These are phyloP conservation scores for Globisporangium barbulae DNA, from an alignment of 352 stramenopile species.

Conservation along the genomic window DNA sequence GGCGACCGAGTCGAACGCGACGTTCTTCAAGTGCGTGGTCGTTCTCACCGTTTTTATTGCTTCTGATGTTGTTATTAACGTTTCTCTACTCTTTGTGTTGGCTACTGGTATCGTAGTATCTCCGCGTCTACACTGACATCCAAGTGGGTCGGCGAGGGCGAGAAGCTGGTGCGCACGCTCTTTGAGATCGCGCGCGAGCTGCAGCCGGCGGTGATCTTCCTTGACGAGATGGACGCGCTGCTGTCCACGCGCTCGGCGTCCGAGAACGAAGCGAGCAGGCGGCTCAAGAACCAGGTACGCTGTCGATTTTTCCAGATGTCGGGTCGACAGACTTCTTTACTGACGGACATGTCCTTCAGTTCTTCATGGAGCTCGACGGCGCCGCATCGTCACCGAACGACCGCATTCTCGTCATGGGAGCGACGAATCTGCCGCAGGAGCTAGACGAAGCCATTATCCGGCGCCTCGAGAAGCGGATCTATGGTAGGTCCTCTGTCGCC, in stretches of 20 bases:
- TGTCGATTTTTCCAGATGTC: not conserved
- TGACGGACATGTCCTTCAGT: constrained; percentile 29
- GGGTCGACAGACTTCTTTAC: too few species aligned
- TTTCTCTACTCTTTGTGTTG: not conserved
- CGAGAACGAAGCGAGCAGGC: constrained; percentile 83
- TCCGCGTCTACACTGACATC: constrained; percentile 86
- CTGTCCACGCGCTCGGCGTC: constrained; percentile 66
- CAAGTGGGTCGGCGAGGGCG: constrained; percentile 90
- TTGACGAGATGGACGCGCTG: constrained; percentile 89
- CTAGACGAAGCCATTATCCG: constrained; percentile 87
- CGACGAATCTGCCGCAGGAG: constrained; percentile 84
- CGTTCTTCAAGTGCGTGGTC: constrained; percentile 70
- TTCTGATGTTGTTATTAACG: too few species aligned
- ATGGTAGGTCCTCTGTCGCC: constrained; percentile 39
- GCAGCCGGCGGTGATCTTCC: constrained; percentile 85
- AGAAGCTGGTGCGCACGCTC: constrained; percentile 94
- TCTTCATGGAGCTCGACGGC: constrained; percentile 87
- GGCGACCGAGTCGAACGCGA: constrained; percentile 77
- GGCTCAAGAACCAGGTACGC: constrained; percentile 88
- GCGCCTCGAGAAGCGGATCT: constrained; percentile 86
- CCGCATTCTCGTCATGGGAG: constrained; percentile 85
- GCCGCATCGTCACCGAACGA: constrained; percentile 67
- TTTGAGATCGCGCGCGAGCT: constrained; percentile 90
- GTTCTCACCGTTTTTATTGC: not conserved
- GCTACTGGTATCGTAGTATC: constrained; percentile 43